These are phyloP conservation scores for Papiliotrema laurentii DNA, from an alignment of 1,284 basidiomycete genomes.

Conservation along the genomic window DNA sequence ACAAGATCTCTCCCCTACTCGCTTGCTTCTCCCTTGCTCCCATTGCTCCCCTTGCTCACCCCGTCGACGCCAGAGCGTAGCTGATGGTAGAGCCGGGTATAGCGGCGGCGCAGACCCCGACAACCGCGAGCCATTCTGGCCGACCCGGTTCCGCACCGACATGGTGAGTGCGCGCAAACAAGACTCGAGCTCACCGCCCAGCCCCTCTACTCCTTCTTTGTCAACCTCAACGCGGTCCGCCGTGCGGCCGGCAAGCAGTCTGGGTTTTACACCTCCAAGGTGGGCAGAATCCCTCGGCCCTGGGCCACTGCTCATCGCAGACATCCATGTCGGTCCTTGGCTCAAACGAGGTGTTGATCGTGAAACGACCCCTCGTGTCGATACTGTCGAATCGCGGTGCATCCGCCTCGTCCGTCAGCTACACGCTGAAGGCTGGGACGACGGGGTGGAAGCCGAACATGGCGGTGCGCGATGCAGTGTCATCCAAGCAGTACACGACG, in stretches of 20 bases:
- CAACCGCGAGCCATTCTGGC: slow-evolving; percentile 47
- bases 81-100: slow-evolving; percentile 42
- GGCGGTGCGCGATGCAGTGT: background rate
- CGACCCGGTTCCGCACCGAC: slow-evolving; percentile 48
- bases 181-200: slow-evolving; percentile 13
- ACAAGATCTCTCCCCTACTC: slow-evolving; percentile 76
- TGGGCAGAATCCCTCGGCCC: slow-evolving; percentile 22
- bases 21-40: slow-evolving; percentile 68
- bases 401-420: background rate
- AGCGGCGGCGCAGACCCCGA: slow-evolving; percentile 48
- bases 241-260: slow-evolving; percentile 55
- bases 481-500: background rate
- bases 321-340: slow-evolving; percentile 48
- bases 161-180: slow-evolving; percentile 1
- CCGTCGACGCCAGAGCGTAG: slow-evolving; percentile 1
- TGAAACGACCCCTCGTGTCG: slow-evolving; percentile 62
- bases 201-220: slow-evolving; percentile 55
- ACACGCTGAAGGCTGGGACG: background rate
- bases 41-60: slow-evolving; percentile 55
- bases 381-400: slow-evolving; percentile 58
- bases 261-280: slow-evolving; percentile 54
- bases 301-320: slow-evolving; percentile 52
- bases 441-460: background rate
- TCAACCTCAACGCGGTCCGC: slow-evolving; percentile 58
- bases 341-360: slow-evolving; percentile 55